Conservation (phyloP, 2,329 filamentous ascomycete species). For the Hypoxylon sp. region DNA sequence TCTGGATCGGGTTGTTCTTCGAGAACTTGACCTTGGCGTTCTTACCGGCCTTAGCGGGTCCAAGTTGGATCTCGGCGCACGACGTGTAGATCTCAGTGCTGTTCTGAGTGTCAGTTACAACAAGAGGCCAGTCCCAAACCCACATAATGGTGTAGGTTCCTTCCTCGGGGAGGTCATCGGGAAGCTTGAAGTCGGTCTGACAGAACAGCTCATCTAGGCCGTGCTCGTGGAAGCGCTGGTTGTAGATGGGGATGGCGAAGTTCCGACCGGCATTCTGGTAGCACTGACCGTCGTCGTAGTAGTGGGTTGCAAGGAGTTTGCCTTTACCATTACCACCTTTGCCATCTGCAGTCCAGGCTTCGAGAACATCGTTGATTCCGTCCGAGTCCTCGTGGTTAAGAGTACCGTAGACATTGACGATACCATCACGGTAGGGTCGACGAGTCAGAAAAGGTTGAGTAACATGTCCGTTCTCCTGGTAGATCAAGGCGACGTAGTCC, state of each 20-base stretch:
- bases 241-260: conserved; percentile 63
- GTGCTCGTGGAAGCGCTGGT: conserved; percentile 70
- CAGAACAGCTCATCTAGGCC: conserved; percentile 78
- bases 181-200: conserved; percentile 85
- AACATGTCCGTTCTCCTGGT: conserved; percentile 84
- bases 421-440: conserved; percentile 72
- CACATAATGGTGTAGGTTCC: conserved; percentile 88
- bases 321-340: conserved; percentile 86
- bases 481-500: conserved; percentile 76
- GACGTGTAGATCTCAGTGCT: conserved; percentile 72
- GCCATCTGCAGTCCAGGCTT: conserved; percentile 83
- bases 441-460: conserved; percentile 73
- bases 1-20: conserved; percentile 48
- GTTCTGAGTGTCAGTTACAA: conserved; percentile 61
- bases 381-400: conserved; percentile 64
- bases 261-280: conserved; percentile 71
- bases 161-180: conserved; percentile 72
- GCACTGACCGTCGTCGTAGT: conserved; percentile 93
- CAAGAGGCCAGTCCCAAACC: conserved; percentile 94
- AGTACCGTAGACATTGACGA: conserved; percentile 83
- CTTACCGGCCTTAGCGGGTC: conserved; percentile 51
- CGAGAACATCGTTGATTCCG: conserved; percentile 70
- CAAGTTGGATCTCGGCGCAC: conserved; percentile 60
- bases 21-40: conserved; percentile 61
- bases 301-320: conserved; percentile 79